A percentile compares a stretch with the other conserved stretches of the same genome.
phyloP scores from a whole-genome alignment of 352 stramenopile genomes.

The Phytophthora podocarpi region DNA sequence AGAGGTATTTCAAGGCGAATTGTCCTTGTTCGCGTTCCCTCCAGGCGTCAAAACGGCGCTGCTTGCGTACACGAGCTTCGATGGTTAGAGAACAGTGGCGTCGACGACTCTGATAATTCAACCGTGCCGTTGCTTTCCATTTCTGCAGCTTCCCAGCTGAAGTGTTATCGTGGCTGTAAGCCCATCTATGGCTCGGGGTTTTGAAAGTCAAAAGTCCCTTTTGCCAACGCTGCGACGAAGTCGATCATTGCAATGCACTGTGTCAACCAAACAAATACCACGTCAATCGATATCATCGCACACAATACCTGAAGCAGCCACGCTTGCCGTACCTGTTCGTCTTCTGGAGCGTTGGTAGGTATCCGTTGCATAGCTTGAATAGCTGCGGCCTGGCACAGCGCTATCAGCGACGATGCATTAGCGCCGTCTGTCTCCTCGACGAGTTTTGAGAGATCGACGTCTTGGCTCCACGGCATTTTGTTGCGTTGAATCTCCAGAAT shows the following conservation, averaged over 20 bases:
- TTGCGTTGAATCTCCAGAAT: conserved; percentile 69
- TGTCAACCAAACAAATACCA: not conserved
- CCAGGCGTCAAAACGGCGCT: conserved; percentile 54
- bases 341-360: conserved; percentile 22
- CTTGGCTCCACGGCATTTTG: conserved; percentile 74
- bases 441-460: conserved; percentile 55
- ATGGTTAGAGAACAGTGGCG: conserved; percentile 39
- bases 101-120: conserved; percentile 23
- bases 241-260: conserved; percentile 52
- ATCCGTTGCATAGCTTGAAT: conserved; percentile 77
- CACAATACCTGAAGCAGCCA: not conserved
- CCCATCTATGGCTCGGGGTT: conserved; percentile 13
- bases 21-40: conserved; percentile 62
- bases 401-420: conserved; percentile 78
- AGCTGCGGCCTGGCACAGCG: conserved; percentile 70
- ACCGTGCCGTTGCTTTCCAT: conserved; percentile 17
- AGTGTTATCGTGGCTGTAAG: not conserved
- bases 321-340: conserved; percentile 37
- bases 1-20: conserved; percentile 64
- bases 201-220: conserved; percentile 48
- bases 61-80: conserved; percentile 51
- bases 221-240: conserved; percentile 45
- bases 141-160: conserved; percentile 7
- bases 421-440: conserved; percentile 62
- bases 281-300: conserved; percentile 5